Conservation (phyloP, 2,329 filamentous ascomycete species). For the Penicillium verrucosum region DNA sequence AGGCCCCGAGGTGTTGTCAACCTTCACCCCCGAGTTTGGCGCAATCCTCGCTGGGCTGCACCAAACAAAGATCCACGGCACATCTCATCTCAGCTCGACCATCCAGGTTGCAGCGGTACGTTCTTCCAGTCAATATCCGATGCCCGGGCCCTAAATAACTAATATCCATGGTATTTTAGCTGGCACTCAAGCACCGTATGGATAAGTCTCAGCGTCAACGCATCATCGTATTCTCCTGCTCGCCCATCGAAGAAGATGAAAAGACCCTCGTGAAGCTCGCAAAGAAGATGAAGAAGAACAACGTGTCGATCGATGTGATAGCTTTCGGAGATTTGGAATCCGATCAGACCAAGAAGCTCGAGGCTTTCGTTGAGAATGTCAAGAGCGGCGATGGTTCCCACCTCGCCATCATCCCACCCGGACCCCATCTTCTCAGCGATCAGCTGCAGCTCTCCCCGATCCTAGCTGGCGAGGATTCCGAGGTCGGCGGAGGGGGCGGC, state of each 20-base stretch:
- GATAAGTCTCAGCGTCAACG: constrained; percentile 96
- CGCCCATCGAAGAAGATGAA: constrained; percentile 82
- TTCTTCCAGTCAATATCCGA: constrained; percentile 8
- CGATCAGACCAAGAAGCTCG: constrained; percentile 82
- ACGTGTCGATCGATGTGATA: constrained; percentile 89
- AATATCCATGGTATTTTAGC: constrained; percentile 50
- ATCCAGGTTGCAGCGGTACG: constrained; percentile 93
- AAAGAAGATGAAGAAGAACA: constrained; percentile 99
- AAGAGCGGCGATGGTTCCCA: constrained; percentile 89
- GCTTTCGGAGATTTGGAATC: constrained; percentile 92
- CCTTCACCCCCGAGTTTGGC: constrained; percentile 91
- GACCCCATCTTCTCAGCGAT: constrained; percentile 87
- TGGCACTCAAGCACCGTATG: constrained; percentile 95
- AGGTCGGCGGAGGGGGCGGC: constrained; percentile 46
- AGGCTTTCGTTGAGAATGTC: constrained; percentile 88
- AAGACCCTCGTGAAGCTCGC: constrained; percentile 84
- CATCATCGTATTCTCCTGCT: constrained; percentile 96
- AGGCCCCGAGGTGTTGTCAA: constrained; percentile 95
- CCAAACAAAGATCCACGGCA: constrained; percentile 89
- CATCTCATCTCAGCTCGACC: constrained; percentile 82
- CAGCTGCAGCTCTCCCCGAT: constrained; percentile 87
- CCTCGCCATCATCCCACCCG: constrained; percentile 84
- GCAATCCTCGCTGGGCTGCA: constrained; percentile 91
- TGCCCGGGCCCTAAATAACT: constrained; percentile 9
- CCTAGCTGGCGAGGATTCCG: constrained; percentile 74